phyloP scores from a whole-genome alignment of 108 stramenopile genomes.

The Schizochytrium sp. region DNA sequence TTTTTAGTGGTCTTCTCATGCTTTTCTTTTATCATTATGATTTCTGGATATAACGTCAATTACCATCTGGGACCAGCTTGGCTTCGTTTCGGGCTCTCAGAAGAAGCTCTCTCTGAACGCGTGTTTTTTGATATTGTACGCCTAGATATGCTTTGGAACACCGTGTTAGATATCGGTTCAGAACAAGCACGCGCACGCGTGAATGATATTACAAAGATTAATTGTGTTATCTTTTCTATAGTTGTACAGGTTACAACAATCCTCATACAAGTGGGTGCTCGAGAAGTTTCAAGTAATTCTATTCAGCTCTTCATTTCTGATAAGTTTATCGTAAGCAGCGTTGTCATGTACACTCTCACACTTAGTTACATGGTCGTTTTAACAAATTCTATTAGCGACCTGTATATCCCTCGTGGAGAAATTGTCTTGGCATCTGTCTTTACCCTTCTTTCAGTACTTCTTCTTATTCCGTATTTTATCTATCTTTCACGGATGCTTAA shows the following conservation, averaged over 20 bases:
- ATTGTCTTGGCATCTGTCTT: slow-evolving; percentile 6
- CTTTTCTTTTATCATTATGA: neutral
- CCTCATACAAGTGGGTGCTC: slow-evolving; percentile 37
- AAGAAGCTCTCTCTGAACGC: neutral
- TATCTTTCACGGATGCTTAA: slow-evolving; percentile 28
- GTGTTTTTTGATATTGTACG: neutral
- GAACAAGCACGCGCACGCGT: slow-evolving; percentile 17
- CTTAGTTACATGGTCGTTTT: slow-evolving; percentile 42
- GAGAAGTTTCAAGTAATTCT: slow-evolving; percentile 23
- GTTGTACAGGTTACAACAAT: slow-evolving; percentile 51
- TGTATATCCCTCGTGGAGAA: slow-evolving; percentile 45
- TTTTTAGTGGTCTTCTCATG: neutral
- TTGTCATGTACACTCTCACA: slow-evolving; percentile 42
- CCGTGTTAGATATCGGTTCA: neutral
- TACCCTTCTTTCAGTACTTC: slow-evolving; percentile 28
- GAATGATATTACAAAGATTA: neutral
- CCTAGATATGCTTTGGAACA: neutral
- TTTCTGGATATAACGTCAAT: slow-evolving; percentile 34
- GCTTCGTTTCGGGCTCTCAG: neutral
- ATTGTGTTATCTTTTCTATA: slow-evolving; percentile 32
- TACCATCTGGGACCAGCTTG: neutral
- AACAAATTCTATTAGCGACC: slow-evolving; percentile 15
- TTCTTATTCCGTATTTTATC: slow-evolving; percentile 52
- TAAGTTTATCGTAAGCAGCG: neutral
- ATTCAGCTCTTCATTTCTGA: slow-evolving; percentile 44